A percentile compares a stretch with the other conserved stretches of the same genome.
Evolutionary conservation across 2,329 filamentous ascomycete genomes (phyloP).

Genomic region (Fusarium brachygibbosum): DNA sequence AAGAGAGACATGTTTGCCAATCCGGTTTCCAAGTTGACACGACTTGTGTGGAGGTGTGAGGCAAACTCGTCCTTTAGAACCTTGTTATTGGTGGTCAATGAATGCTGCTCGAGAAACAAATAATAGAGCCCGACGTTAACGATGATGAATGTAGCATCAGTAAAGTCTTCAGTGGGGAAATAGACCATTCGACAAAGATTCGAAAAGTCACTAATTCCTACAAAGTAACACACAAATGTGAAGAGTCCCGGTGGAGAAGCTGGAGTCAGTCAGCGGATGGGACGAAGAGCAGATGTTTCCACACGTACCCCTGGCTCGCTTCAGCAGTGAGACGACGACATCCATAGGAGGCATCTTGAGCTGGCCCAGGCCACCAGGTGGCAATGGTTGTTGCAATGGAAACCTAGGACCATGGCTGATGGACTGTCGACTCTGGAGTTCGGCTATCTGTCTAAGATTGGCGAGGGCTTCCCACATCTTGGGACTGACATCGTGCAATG

Average conservation of each 20-base stretch:
- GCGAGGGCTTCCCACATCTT: conserved; percentile 67
- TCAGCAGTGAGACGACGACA: conserved; percentile 63
- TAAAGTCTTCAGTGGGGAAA: conserved; percentile 65
- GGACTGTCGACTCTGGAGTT: conserved; percentile 61
- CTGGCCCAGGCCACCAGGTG: conserved; percentile 62
- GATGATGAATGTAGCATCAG: conserved; percentile 64
- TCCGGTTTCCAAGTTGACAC: conserved; percentile 64
- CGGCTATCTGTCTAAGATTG: conserved; percentile 66
- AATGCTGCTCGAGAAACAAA: conserved; percentile 62
- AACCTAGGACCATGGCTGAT: conserved; percentile 61
- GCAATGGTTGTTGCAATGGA: conserved; percentile 60
- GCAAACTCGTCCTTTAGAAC: conserved; percentile 54
- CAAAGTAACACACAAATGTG: conserved; percentile 63
- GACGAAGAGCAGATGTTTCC: not conserved
- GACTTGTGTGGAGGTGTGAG: conserved; percentile 58
- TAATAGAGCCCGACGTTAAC: conserved; percentile 65
- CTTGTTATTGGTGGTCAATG: conserved; percentile 52
- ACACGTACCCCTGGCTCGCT: conserved; percentile 60
- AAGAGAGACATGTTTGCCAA: conserved; percentile 68
- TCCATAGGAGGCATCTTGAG: conserved; percentile 68
- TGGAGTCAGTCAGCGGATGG: conserved; percentile 20
- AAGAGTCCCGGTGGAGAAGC: conserved; percentile 62
- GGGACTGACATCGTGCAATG: conserved; percentile 61
- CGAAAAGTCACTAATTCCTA: conserved; percentile 64
- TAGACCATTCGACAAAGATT: conserved; percentile 65